Conservation (phyloP, 768 basidiomycete genomes). For the Coprinopsis strossmayeri region DNA sequence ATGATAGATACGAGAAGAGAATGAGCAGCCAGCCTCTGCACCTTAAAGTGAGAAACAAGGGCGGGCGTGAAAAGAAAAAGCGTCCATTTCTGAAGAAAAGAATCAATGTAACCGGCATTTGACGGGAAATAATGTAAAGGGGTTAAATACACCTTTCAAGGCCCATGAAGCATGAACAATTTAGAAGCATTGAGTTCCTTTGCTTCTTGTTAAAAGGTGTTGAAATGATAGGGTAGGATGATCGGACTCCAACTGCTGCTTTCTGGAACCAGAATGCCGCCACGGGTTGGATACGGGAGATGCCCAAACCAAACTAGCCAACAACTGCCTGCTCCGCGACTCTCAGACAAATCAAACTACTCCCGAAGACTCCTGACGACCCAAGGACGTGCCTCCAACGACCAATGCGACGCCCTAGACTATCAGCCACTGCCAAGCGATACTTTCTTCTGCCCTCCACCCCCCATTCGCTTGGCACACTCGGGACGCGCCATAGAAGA, state of each 20-base stretch:
- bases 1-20: conserved; percentile 9
- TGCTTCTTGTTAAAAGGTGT: conserved; percentile 1
- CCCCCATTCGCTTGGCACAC: conserved; percentile 41
- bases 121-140: conserved; percentile 3
- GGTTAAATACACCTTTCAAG: conserved; percentile 2
- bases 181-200: conserved; percentile 3
- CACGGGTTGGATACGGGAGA: neutral
- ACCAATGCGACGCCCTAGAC: conserved; percentile 9
- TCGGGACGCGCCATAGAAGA: conserved; percentile 35
- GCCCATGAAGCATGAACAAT: conserved; percentile 1
- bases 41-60: conserved; percentile 13
- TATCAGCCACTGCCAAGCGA: conserved; percentile 32
- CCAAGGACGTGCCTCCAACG: conserved; percentile 6
- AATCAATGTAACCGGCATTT: neutral
- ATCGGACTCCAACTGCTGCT: conserved; percentile 3
- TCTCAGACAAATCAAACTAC: neutral
- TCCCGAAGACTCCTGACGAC: conserved; percentile 4
- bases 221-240: neutral
- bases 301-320: neutral
- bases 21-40: conserved; percentile 11
- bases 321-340: neutral
- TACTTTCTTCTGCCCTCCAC: conserved; percentile 39
- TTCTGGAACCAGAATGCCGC: neutral
- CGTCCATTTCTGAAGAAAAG: conserved; percentile 48
- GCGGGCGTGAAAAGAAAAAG: conserved; percentile 56